Conservation (phyloP, 352 stramenopile species). For the Blastocystis sp. region DNA sequence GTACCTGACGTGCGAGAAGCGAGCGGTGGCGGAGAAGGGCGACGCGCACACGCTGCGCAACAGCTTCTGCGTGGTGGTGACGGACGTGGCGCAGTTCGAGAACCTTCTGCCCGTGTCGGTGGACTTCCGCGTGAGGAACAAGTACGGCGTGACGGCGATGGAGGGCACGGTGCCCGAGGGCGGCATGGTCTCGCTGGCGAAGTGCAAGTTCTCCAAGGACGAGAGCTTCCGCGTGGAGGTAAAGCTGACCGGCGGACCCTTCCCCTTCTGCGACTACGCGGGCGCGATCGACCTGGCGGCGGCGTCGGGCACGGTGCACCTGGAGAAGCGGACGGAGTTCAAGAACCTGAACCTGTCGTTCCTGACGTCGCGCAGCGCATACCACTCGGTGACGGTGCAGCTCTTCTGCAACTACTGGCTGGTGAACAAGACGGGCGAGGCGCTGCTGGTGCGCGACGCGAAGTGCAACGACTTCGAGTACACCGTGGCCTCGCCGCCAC, state of each 20-base stretch:
- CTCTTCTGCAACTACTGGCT: slow-evolving; percentile 57
- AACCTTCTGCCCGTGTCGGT: slow-evolving; percentile 32
- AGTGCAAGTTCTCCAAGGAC: slow-evolving; percentile 22
- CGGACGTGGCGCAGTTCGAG: slow-evolving; percentile 53
- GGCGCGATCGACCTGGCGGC: background rate
- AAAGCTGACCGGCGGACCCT: slow-evolving; percentile 4
- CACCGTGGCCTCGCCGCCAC: slow-evolving; percentile 1
- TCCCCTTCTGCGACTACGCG: background rate
- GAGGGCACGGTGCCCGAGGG: slow-evolving; percentile 18
- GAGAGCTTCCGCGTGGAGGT: background rate
- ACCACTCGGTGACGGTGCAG: slow-evolving; percentile 44
- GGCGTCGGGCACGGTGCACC: background rate
- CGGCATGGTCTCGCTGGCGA: background rate
- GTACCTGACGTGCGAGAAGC: background rate
- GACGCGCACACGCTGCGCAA: background rate
- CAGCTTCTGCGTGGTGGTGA: slow-evolving; percentile 4
- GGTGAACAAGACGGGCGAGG: slow-evolving; percentile 48
- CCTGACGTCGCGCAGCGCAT: background rate
- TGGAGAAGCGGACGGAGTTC: slow-evolving; percentile 40
- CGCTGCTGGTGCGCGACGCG: slow-evolving; percentile 32
- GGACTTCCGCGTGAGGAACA: slow-evolving; percentile 31
- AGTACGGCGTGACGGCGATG: background rate
- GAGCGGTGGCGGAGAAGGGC: background rate
- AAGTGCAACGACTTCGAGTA: slow-evolving; percentile 4
- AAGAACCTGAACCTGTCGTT: slow-evolving; percentile 53